Conservation (phyloP, 1,284 basidiomycete species). For the Rhodofomes roseus region DNA sequence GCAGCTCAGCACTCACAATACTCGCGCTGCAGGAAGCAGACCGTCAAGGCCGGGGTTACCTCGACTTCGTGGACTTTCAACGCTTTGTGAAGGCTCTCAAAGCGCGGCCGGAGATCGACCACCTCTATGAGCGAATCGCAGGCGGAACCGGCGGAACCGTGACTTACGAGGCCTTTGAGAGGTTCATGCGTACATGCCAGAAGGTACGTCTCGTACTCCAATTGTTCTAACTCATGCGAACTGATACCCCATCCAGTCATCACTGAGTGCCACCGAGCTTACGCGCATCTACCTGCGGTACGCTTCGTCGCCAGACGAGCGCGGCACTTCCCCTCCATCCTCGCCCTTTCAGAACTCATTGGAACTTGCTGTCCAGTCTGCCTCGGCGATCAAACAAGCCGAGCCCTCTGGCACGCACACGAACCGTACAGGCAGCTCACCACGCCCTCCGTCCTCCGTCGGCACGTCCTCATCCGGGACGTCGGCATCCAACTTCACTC, state of each 20-base stretch:
- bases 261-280: constrained; percentile 41
- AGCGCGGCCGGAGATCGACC: constrained; percentile 75
- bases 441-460: constrained; percentile 9
- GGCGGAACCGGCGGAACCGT: constrained; percentile 39
- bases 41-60: constrained; percentile 53
- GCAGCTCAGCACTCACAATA: not conserved
- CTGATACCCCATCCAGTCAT: constrained; percentile 37
- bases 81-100: constrained; percentile 85
- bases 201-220: constrained; percentile 38
- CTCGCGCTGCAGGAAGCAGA: constrained; percentile 60
- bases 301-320: constrained; percentile 26
- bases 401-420: not conserved
- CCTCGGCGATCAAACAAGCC: constrained; percentile 3
- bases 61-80: constrained; percentile 86
- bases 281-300: constrained; percentile 56
- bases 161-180: constrained; percentile 53
- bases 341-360: constrained; percentile 25
- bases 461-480: constrained; percentile 11
- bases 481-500: not conserved
- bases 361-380: constrained; percentile 17
- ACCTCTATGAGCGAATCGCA: constrained; percentile 56
- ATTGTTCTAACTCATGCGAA: not conserved
- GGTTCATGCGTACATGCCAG: constrained; percentile 68
- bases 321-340: constrained; percentile 6
- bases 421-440: not conserved